Evolutionary conservation across 805 yeast genomes (phyloP).

Genomic region (Sugiyamaella marilandica): DNA sequence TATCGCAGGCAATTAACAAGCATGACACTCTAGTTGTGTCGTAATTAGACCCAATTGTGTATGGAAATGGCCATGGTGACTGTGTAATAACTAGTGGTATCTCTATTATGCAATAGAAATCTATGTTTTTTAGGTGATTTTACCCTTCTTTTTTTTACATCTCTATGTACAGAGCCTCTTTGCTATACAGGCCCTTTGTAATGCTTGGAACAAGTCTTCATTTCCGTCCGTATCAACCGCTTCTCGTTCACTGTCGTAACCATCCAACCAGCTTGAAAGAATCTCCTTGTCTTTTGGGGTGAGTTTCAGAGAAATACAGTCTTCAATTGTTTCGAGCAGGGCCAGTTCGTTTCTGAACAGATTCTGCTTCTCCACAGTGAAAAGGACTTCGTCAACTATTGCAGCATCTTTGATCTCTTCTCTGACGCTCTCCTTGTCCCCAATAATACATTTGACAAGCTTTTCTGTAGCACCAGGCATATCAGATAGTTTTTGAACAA

Average conservation of each 20-base stretch:
- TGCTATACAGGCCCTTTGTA: not conserved
- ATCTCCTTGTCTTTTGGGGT: not conserved
- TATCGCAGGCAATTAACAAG: constrained; percentile 37
- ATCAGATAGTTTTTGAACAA: constrained; percentile 6
- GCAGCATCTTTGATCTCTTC: constrained; percentile 24
- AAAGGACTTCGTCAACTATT: constrained; percentile 40
- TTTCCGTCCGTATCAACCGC: not conserved
- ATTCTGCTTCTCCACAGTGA: constrained; percentile 64
- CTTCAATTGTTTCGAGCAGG: constrained; percentile 11
- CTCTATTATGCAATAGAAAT: not conserved
- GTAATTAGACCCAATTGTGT: no score
- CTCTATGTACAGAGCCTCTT: not conserved
- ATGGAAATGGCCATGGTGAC: not conserved
- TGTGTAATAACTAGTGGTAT: not conserved
- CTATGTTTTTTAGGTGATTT: not conserved
- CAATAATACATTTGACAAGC: not conserved
- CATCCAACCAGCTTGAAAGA: not conserved
- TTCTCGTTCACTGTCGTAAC: not conserved
- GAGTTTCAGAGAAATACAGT: not conserved
- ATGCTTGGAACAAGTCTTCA: not conserved
- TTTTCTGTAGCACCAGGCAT: not conserved
- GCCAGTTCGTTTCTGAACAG: constrained; percentile 53
- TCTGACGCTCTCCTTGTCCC: constrained; percentile 6
- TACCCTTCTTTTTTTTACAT: not conserved
- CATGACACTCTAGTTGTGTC: constrained; percentile 16